phyloP scores from a whole-genome alignment of 1,284 basidiomycete genomes.

The Melampsora larici-populina region DNA sequence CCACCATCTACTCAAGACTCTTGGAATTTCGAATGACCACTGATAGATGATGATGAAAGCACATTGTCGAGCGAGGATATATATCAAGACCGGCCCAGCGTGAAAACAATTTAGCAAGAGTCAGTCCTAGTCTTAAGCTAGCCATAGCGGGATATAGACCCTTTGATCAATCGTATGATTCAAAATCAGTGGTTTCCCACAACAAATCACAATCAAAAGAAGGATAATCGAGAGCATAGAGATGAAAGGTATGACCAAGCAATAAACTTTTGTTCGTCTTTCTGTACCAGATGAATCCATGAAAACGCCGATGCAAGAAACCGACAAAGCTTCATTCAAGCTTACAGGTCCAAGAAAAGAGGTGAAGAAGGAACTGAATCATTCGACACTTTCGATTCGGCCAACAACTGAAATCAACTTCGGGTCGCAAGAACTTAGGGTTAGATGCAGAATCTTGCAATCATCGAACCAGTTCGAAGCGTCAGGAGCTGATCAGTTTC shows the following conservation, averaged over 20 bases:
- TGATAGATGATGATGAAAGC: not conserved
- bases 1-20: not conserved
- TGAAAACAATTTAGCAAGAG: not conserved
- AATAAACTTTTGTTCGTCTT: not conserved
- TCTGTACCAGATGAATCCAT: not conserved
- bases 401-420: not conserved
- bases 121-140: not conserved
- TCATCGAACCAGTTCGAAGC: not conserved
- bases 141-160: not conserved
- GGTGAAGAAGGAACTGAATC: not conserved
- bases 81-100: not conserved
- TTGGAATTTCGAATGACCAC: not conserved
- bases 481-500: slow-evolving; percentile 1
- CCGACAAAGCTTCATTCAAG: not conserved
- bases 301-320: not conserved
- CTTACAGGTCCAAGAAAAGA: not conserved
- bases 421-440: slow-evolving; percentile 1
- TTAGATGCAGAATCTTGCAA: not conserved
- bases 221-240: not conserved
- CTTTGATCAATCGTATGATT: too few relatives aligned
- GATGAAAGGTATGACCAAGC: not conserved
- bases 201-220: not conserved
- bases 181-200: not conserved
- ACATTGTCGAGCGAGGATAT: slow-evolving; percentile 6
- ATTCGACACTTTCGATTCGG: not conserved